Evolutionary conservation across 768 basidiomycete species (phyloP).

Genomic region (Cystofilobasidium ferigula): DNA sequence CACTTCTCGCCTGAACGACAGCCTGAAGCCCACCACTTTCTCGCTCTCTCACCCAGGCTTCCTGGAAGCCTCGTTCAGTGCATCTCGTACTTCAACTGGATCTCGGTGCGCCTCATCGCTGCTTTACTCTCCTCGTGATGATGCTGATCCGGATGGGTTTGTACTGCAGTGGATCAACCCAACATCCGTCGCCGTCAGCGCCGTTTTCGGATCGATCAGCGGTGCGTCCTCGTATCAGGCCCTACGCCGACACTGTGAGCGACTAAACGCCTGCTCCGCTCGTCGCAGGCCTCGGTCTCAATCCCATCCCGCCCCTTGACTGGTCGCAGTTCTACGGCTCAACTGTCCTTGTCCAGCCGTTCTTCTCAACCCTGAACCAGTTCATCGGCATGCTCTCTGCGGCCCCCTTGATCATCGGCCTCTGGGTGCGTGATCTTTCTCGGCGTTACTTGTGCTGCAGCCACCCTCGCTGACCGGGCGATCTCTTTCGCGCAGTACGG

Average conservation of each 20-base stretch:
- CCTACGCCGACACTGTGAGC: background rate
- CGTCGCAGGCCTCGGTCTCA: conserved; percentile 40
- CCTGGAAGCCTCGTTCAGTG: too few relatives aligned
- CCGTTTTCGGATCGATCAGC: conserved; percentile 31
- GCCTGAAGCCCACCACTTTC: background rate
- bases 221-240: background rate
- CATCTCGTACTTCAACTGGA: conserved; percentile 32
- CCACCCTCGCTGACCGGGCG: conserved; percentile 10
- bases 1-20: background rate
- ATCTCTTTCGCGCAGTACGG: conserved; percentile 3
- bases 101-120: conserved; percentile 24
- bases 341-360: conserved; percentile 36
- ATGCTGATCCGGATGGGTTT: too few relatives aligned
- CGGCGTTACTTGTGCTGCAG: background rate
- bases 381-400: conserved; percentile 36
- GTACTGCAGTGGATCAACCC: conserved; percentile 41
- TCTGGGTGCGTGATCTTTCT: background rate
- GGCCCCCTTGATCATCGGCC: conserved; percentile 30
- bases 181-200: conserved; percentile 36
- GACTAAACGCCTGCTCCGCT: background rate
- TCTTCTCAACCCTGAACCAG: conserved; percentile 41
- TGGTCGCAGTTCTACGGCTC: conserved; percentile 33
- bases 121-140: too few relatives aligned
- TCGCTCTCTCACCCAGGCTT: conserved; percentile 30
- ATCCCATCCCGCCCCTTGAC: conserved; percentile 40